Base-by-base conservation (phyloP, 768 basidiomycete genomes). In the Coprinopsis cinerea region DNA sequence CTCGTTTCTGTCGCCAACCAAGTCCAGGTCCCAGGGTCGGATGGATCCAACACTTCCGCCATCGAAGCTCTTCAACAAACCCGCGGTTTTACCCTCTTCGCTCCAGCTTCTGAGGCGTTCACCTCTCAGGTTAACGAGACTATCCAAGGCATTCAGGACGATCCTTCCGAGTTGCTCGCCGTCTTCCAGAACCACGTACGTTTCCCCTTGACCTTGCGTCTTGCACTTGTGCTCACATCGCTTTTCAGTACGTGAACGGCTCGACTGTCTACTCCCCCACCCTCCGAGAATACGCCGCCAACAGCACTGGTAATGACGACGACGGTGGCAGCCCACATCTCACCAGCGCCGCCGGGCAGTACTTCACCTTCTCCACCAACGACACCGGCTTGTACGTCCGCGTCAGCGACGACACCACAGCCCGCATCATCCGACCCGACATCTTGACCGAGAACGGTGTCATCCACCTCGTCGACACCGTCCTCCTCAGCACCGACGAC, bases 401-500 rank as follows among this genome's bases (percentile, higher is more conserved):
- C 27, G 66, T 61, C 15, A 62, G 65, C 6, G 66, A 58, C 32
- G 57, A 55, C 17, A 54, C 60, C 2, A 48, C 40, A 57, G 71
- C 54, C 67, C 69, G 64, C 54, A 77, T 89, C 57, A 57, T 83
- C 35, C 69, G 72, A 44, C 62, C 77, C 13, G 83, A 89, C 59
- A 70, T 85, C 4, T 66, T 88, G 55, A 61, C 78, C 22, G 59
- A 71, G 15, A 88, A 89, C 54, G 87, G 86, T 40, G 88, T 88
- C 35, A 61, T 85, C 7, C 85, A 89, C 60, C 61, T 83, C 35
- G 73, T 85, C 51, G 69, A 83, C 55, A 56, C 65, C 15, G 78
- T 82, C 9, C 68, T 86, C 26, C 35, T 78, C 14, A 73, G 79
- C 60, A 66, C 69, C 2, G 60, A 70, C 5, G 55, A 51, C 1